phyloP scores from a whole-genome alignment of 1,284 basidiomycete genomes.

The Rhodotorula sp. region DNA sequence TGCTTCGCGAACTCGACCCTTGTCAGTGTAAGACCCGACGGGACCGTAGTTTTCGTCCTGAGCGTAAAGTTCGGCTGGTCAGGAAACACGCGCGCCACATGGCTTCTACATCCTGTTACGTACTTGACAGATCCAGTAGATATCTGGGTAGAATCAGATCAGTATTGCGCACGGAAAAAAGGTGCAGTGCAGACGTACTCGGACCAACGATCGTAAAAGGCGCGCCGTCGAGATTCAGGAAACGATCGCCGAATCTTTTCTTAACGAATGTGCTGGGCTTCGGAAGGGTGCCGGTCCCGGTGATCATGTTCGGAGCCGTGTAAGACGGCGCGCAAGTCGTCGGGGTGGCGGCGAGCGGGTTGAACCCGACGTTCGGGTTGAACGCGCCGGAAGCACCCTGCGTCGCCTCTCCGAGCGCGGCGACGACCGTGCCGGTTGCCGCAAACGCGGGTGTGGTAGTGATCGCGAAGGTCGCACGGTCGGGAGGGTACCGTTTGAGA shows the following conservation, averaged over 20 bases:
- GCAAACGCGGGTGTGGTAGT: slow-evolving; percentile 5
- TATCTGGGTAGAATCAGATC: neutral
- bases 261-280: slow-evolving; percentile 29
- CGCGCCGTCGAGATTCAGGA: slow-evolving; percentile 11
- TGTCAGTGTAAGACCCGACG: slow-evolving; percentile 23
- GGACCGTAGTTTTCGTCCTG: slow-evolving; percentile 29
- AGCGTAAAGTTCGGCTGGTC: neutral
- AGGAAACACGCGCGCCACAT: neutral
- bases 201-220: slow-evolving; percentile 33
- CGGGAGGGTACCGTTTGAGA: slow-evolving; percentile 21
- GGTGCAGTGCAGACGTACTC: slow-evolving; percentile 6
- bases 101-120: neutral
- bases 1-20: slow-evolving; percentile 30
- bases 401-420: slow-evolving; percentile 4
- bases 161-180: neutral
- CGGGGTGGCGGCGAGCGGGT: slow-evolving; percentile 17
- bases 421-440: neutral
- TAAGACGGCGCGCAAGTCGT: slow-evolving; percentile 32
- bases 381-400: slow-evolving; percentile 2
- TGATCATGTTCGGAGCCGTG: slow-evolving; percentile 24
- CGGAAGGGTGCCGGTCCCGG: slow-evolving; percentile 37
- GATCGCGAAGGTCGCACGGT: slow-evolving; percentile 8
- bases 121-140: slow-evolving; percentile 32
- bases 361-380: neutral
- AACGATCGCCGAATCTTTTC: neutral